Evolutionary conservation across 768 basidiomycete species (phyloP), one percentile per base, ranked within the genome.

Genomic region (Melanogaster broomeanus): DNA sequence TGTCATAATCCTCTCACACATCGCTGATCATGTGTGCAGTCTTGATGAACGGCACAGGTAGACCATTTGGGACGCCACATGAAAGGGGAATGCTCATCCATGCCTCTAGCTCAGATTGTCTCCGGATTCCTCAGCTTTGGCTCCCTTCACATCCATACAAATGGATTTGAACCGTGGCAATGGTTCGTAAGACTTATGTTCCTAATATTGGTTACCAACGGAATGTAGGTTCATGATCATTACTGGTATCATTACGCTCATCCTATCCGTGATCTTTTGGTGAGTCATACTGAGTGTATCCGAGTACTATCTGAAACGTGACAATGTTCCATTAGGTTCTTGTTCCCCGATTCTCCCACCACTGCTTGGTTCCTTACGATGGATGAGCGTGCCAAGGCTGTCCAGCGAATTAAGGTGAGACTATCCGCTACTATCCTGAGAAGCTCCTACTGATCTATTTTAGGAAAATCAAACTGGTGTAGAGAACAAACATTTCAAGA

Each of bases 401-500:
- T 90, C 21, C 76, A 72, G 44, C 79, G 88, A 8, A 78, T 90
- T 51, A 84, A 84, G 74, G 84, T 83, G 21, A 3, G 40, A 18
- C 51, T 33, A 10, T n/a, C 4, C 33, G 31, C 31, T 12, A 31
- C 5, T 6, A 34, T 44, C 10, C 31, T 31, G 40, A 6, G 3
- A 28, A 28, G 31, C 31, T 12, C 16, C 30, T 37, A 41, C 27
- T 53, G 6, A 57, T 12, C 34, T 18, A 16, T 18, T 19, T 6
- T 56, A 84, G 81, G 78, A 74, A 67, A 89, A 90, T 55, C 87
- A 91, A 79, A 87, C 86, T 0, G 90, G 89, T 27, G 79, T 90
- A 10, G 89, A 90, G 68, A 90, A 88, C 62, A 92, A 91, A 60
- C 77, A 77, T 46, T 91, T 88, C 71, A 91, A 91, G 72, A 81